These are phyloP conservation scores for Meira nashicola DNA, from an alignment of 1,284 basidiomycete species.

Conservation along the genomic window DNA sequence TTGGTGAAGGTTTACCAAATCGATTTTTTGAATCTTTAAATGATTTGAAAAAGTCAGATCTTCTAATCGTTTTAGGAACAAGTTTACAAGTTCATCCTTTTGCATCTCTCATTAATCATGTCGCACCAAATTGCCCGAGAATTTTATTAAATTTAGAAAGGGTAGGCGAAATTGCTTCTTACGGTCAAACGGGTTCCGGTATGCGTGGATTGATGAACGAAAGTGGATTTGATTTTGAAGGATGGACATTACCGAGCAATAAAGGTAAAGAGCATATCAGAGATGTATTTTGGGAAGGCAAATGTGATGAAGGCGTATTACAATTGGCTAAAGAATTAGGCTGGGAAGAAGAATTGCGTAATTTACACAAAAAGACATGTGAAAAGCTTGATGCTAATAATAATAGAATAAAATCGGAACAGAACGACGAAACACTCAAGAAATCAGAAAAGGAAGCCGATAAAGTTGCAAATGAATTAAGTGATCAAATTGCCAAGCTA, in stretches of 20 bases:
- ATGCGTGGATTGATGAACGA: conserved; percentile 17
- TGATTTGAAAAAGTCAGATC: conserved; percentile 63
- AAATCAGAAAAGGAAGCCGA: background rate
- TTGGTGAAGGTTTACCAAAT: conserved; percentile 47
- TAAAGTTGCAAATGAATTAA: background rate
- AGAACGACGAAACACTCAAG: background rate
- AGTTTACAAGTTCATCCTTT: conserved; percentile 65
- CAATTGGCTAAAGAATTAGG: conserved; percentile 7
- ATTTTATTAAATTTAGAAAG: conserved; percentile 59
- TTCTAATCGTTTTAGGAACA: conserved; percentile 87
- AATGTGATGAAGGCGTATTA: conserved; percentile 24
- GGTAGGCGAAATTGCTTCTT: conserved; percentile 55
- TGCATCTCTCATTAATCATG: conserved; percentile 57
- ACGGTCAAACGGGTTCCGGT: conserved; percentile 19
- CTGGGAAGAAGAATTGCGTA: conserved; percentile 10
- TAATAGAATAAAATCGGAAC: background rate
- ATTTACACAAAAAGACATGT: background rate
- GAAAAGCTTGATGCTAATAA: background rate
- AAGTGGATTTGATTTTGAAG: conserved; percentile 47
- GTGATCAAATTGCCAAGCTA: no score
- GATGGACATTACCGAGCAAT: conserved; percentile 23
- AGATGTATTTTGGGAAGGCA: conserved; percentile 41
- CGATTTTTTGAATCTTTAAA: conserved; percentile 44
- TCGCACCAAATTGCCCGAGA: conserved; percentile 54
- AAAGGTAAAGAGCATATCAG: conserved; percentile 18